Evolutionary conservation across 2,329 filamentous ascomycete genomes (phyloP).

Genomic region (Pseudogymnoascus sp.): DNA sequence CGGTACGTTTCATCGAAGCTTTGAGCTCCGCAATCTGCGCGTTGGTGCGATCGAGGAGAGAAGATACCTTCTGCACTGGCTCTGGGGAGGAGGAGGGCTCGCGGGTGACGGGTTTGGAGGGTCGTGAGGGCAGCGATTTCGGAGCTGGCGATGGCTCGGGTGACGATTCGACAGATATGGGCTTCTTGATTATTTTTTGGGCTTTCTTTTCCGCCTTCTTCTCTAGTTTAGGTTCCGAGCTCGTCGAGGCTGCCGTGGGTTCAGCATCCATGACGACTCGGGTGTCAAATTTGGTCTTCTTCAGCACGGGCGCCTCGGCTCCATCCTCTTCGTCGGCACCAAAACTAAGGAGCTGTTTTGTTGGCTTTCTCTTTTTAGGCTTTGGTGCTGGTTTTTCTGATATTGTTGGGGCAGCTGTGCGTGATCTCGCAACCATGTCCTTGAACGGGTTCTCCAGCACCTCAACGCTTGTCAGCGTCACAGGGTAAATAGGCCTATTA

Average conservation of each 20-base stretch:
- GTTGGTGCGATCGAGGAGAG: constrained; percentile 62
- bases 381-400: constrained; percentile 44
- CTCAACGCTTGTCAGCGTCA: constrained; percentile 68
- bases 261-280: constrained; percentile 59
- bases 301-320: constrained; percentile 50
- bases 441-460: constrained; percentile 77
- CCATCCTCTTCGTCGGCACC: constrained; percentile 58
- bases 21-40: constrained; percentile 76
- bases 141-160: constrained; percentile 32
- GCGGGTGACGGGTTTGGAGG: constrained; percentile 28
- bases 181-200: constrained; percentile 24
- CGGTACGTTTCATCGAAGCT: constrained; percentile 69
- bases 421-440: constrained; percentile 67
- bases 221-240: constrained; percentile 25
- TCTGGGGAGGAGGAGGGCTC: constrained; percentile 32
- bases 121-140: constrained; percentile 23
- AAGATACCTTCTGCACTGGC: constrained; percentile 30
- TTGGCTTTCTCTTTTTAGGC: constrained; percentile 66
- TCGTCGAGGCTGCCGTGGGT: constrained; percentile 26
- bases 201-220: constrained; percentile 30
- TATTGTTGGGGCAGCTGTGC: constrained; percentile 45
- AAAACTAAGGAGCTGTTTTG: constrained; percentile 74
- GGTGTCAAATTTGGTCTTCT: constrained; percentile 74
- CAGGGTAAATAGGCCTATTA: constrained; percentile 79
- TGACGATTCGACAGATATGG: constrained; percentile 32